These are phyloP conservation scores for Entelexis paramagnoliae DNA, from an alignment of 1,139 yeast species.

Conservation along the genomic window DNA sequence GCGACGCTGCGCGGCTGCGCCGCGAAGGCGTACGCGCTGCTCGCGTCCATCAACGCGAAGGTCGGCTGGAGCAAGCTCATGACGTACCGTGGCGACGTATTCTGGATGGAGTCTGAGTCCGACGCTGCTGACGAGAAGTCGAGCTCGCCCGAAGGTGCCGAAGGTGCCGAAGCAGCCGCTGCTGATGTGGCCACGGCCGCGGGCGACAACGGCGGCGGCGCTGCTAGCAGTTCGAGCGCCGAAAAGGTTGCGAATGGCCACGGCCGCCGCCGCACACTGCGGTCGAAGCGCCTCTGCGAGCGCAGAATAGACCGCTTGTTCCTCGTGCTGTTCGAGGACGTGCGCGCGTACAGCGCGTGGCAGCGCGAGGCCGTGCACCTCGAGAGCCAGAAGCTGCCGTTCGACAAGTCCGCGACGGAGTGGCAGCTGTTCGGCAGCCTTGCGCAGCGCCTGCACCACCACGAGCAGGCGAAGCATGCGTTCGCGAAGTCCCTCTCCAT, in stretches of 20 bases:
- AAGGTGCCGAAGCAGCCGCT: too few species aligned
- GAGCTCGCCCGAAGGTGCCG: not conserved
- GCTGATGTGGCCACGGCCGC: not conserved
- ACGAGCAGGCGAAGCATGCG: slow-evolving; percentile 72
- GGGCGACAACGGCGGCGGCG: not conserved
- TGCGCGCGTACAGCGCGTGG: slow-evolving; percentile 80
- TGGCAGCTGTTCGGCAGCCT: slow-evolving; percentile 88
- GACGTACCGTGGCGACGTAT: slow-evolving; percentile 67
- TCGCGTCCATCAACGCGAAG: slow-evolving; percentile 56
- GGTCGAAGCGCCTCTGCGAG: slow-evolving; percentile 77
- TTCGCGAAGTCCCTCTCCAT: slow-evolving; percentile 61
- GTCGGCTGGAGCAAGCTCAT: slow-evolving; percentile 89
- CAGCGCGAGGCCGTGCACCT: slow-evolving; percentile 82
- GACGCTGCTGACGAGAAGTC: not conserved
- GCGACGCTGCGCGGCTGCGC: slow-evolving; percentile 69
- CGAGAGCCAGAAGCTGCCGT: slow-evolving; percentile 60
- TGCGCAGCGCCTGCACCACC: slow-evolving; percentile 68
- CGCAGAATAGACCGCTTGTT: slow-evolving; percentile 89
- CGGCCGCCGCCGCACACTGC: slow-evolving; percentile 31
- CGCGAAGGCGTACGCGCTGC: slow-evolving; percentile 64
- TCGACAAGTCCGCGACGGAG: slow-evolving; percentile 73
- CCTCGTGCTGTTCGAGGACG: slow-evolving; percentile 77
- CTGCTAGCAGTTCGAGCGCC: not conserved
- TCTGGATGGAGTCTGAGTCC: slow-evolving; percentile 85
- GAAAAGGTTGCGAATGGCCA: not conserved